phyloP scores from a whole-genome alignment of 768 basidiomycete genomes.

The Phallus indusiatus region DNA sequence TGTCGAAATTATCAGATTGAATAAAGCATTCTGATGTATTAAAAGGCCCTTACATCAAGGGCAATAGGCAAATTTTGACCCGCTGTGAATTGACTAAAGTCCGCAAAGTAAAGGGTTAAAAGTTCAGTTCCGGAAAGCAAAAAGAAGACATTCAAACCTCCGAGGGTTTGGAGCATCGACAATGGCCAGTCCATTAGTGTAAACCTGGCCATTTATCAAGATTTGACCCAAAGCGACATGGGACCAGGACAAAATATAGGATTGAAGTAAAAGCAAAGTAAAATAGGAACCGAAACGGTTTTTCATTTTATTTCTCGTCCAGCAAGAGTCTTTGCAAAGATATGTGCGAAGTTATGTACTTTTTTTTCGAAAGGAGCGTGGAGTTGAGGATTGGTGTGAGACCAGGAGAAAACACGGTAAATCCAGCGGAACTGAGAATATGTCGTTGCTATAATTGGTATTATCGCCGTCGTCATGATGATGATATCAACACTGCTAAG shows the following conservation, averaged over 20 bases:
- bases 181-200: conserved; percentile 23
- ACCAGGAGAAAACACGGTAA: no score
- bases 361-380: no score
- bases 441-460: no score
- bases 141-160: conserved; percentile 18
- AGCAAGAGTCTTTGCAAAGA: not conserved
- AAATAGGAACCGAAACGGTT: not conserved
- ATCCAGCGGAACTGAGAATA: no score
- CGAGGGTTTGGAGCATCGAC: conserved; percentile 24
- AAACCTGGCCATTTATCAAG: conserved; percentile 9
- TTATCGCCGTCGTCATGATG: no score
- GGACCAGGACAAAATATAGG: not conserved
- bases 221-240: not conserved
- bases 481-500: no score
- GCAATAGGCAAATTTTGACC: conserved; percentile 25
- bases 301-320: not conserved
- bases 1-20: conserved; percentile 8
- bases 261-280: not conserved
- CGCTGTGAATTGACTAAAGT: conserved; percentile 20
- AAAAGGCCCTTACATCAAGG: conserved; percentile 22
- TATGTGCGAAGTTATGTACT: not conserved
- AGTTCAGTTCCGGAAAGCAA: not conserved
- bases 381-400: no score
- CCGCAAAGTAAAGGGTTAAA: not conserved
- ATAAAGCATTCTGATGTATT: not conserved